Conservation (phyloP, 495 filamentous ascomycete species). For the Clavariopsis aquatica region DNA sequence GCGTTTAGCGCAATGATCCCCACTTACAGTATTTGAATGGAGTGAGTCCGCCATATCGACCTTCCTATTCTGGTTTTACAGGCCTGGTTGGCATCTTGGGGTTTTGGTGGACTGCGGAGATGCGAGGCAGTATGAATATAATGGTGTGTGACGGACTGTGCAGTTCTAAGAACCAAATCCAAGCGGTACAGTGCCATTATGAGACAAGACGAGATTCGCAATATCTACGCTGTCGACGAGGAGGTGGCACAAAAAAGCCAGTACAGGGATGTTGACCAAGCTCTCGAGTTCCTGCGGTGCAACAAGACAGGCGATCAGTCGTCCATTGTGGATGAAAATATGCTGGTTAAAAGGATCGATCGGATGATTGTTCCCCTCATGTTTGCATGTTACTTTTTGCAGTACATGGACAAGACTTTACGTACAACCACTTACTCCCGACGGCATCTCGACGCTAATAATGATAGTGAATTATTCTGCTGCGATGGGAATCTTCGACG, state of each 20-base stretch:
- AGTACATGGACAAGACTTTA: slow-evolving; percentile 39
- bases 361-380: slow-evolving; percentile 39
- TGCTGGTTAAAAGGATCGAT: slow-evolving; percentile 33
- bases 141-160: too few species aligned
- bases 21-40: neutral
- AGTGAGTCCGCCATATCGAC: neutral
- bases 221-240: neutral
- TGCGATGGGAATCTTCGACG: slow-evolving; percentile 47
- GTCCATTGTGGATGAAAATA: slow-evolving; percentile 28
- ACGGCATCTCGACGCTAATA: neutral
- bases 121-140: neutral
- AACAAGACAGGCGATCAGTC: slow-evolving; percentile 19
- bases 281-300: slow-evolving; percentile 33
- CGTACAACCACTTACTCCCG: slow-evolving; percentile 12
- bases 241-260: neutral
- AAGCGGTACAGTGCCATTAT: neutral
- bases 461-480: slow-evolving; percentile 18
- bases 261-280: slow-evolving; percentile 30
- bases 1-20: neutral
- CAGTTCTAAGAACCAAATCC: neutral
- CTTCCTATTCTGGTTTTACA: neutral
- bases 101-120: neutral
- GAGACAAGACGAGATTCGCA: slow-evolving; percentile 11
- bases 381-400: slow-evolving; percentile 37
- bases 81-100: neutral